Percentiles rank a stretch among this genome's conserved stretches.
phyloP scores from a whole-genome alignment of 73 alveolate species.

The Loxodes magnus region DNA sequence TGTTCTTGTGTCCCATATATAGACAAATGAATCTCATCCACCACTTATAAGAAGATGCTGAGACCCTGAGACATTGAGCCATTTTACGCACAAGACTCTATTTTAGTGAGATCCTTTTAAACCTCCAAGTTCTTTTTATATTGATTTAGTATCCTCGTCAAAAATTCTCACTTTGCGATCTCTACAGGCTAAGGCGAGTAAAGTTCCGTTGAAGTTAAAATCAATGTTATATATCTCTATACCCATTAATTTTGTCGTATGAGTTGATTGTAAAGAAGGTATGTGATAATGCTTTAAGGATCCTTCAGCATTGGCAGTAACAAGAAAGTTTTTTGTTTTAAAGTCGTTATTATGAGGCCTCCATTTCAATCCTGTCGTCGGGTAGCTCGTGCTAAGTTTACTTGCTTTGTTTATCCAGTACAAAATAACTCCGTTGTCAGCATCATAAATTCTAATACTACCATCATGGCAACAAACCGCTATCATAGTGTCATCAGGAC shows the following conservation, averaged over 20 bases:
- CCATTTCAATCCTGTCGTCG: conserved; percentile 69
- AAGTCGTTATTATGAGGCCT: conserved; percentile 40
- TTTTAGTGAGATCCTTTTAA: conserved; percentile 26
- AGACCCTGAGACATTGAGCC: too few species aligned
- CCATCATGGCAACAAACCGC: too few species aligned
- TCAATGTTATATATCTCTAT: conserved; percentile 27
- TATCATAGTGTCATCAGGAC: too few species aligned
- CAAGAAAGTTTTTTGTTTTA: conserved; percentile 20
- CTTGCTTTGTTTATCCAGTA: too few species aligned
- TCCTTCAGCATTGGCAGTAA: conserved; percentile 40
- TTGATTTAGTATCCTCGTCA: conserved; percentile 31
- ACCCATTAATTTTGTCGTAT: conserved; percentile 19
- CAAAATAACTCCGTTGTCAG: too few species aligned
- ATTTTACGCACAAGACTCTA: conserved; percentile 35
- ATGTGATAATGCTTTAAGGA: conserved; percentile 47
- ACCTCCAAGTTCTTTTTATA: conserved; percentile 12
- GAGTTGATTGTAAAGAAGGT: conserved; percentile 33
- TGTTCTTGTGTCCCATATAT: conserved; percentile 37
- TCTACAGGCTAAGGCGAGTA: conserved; percentile 35
- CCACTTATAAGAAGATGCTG: conserved; percentile 39
- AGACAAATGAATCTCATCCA: conserved; percentile 52
- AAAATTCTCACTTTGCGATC: conserved; percentile 32
- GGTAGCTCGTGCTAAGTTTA: too few species aligned
- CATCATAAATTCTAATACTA: too few species aligned
- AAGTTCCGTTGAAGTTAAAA: conserved; percentile 28